Evolutionary conservation across 768 basidiomycete species (phyloP).

Genomic region (Boletus rubropictus): DNA sequence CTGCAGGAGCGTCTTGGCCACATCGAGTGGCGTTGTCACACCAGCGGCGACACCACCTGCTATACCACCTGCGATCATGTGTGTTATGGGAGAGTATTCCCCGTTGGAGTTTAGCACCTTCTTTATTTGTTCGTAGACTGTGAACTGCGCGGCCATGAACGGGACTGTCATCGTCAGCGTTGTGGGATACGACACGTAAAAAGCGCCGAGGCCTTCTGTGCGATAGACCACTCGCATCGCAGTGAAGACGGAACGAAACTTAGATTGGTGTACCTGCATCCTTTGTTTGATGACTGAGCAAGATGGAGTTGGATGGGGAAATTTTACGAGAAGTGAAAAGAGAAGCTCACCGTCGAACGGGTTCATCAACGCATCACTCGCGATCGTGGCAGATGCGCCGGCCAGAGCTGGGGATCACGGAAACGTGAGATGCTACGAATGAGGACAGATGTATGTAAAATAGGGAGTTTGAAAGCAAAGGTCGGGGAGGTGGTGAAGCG

Average conservation of each 20-base stretch:
- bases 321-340: slow-evolving; percentile 1
- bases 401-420: slow-evolving; percentile 60
- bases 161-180: slow-evolving; percentile 95
- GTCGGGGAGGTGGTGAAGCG: neutral
- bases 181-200: slow-evolving; percentile 98
- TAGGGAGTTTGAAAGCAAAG: neutral
- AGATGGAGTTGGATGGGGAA: slow-evolving; percentile 11
- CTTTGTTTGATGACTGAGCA: slow-evolving; percentile 95
- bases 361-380: slow-evolving; percentile 97
- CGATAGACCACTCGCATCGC: slow-evolving; percentile 82
- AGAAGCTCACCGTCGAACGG: slow-evolving; percentile 86
- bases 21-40: slow-evolving; percentile 94
- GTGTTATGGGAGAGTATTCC: slow-evolving; percentile 88
- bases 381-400: slow-evolving; percentile 90
- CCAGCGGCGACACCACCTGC: slow-evolving; percentile 94
- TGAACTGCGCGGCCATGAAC: slow-evolving; percentile 97
- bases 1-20: slow-evolving; percentile 95
- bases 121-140: slow-evolving; percentile 93
- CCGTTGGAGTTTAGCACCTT: slow-evolving; percentile 76
- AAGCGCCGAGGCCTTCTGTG: slow-evolving; percentile 81
- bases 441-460: neutral
- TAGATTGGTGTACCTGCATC: slow-evolving; percentile 95
- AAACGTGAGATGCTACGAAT: slow-evolving; percentile 6
- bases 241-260: slow-evolving; percentile 81
- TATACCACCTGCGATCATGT: slow-evolving; percentile 86